Percentiles rank a stretch among this genome's conserved stretches.
These are phyloP conservation scores for Gracilaria gracilis DNA, from an alignment of 23 red algal genomes.

Conservation along the genomic window DNA sequence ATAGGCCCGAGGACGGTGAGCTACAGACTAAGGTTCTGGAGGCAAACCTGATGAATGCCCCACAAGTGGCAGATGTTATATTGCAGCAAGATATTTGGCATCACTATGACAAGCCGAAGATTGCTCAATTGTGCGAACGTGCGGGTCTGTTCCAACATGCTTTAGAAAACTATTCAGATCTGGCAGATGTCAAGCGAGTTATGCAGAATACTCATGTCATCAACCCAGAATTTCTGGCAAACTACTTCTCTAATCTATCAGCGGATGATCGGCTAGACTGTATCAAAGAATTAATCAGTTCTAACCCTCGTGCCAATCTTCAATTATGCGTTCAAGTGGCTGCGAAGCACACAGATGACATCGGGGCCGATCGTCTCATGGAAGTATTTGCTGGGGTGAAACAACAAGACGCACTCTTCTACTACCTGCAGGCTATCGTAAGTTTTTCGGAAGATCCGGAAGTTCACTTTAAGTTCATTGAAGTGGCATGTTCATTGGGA, in stretches of 20 bases:
- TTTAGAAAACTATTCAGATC: constrained; percentile 84
- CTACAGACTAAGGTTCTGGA: constrained; percentile 96
- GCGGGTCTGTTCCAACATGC: constrained; percentile 97
- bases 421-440: constrained; percentile 88
- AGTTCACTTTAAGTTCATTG: constrained; percentile 98
- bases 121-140: constrained; percentile 92
- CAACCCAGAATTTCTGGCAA: constrained; percentile 89
- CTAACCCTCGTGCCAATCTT: constrained; percentile 90
- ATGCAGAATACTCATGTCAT: constrained; percentile 95
- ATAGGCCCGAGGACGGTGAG: constrained; percentile 87
- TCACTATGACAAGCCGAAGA: constrained; percentile 89
- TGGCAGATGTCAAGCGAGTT: constrained; percentile 96
- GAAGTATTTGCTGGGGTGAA: constrained; percentile 83
- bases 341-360: constrained; percentile 89
- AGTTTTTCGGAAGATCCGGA: constrained; percentile 85
- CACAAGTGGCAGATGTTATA: constrained; percentile 97
- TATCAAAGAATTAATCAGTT: constrained; percentile 86
- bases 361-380: constrained; percentile 89
- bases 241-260: constrained; percentile 87
- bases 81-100: constrained; percentile 92
- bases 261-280: constrained; percentile 89
- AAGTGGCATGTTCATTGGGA: constrained; percentile 81
- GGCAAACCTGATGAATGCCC: constrained; percentile 93
- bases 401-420: constrained; percentile 89
- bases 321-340: constrained; percentile 89